Percentiles rank a stretch among this genome's conserved stretches.
phyloP scores from a whole-genome alignment of 345 rosid species.

The Eucalyptus tenuipes region DNA sequence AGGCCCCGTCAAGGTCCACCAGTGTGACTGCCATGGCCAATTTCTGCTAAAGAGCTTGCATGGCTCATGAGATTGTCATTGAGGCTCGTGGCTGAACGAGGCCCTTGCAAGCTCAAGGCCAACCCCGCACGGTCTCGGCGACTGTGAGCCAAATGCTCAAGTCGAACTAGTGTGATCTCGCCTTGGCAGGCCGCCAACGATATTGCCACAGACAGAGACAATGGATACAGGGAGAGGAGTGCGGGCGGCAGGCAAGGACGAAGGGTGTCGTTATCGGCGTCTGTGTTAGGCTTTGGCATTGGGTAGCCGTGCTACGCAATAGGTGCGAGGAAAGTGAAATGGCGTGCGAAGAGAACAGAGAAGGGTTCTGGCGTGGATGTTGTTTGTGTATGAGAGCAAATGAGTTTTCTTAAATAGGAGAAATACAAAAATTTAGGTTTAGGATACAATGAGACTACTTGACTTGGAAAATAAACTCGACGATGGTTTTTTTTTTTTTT shows the following conservation, averaged over 20 bases:
- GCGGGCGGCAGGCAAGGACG: neutral
- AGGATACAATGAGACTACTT: neutral
- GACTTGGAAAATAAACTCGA: neutral
- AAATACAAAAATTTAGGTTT: neutral
- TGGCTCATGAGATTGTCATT: neutral
- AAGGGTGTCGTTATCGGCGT: neutral
- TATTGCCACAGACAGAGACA: neutral
- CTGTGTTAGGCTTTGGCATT: neutral
- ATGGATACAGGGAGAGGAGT: neutral
- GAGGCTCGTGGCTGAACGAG: neutral
- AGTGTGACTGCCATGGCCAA: too few species aligned
- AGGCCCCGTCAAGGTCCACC: neutral
- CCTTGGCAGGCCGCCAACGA: neutral
- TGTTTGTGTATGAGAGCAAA: neutral
- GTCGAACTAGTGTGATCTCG: neutral
- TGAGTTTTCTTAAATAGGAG: neutral
- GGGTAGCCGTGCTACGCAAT: neutral
- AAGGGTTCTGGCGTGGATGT: neutral
- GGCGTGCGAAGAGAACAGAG: neutral
- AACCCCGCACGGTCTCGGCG: neutral
- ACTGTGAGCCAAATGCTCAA: neutral
- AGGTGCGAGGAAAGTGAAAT: neutral
- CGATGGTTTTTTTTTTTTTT: neutral
- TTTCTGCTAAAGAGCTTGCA: neutral
- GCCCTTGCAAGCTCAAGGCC: neutral